Percentiles rank a stretch among this genome's conserved stretches.
phyloP scores from a whole-genome alignment of 73 alveolate species.

The Blepharisma stoltei region DNA sequence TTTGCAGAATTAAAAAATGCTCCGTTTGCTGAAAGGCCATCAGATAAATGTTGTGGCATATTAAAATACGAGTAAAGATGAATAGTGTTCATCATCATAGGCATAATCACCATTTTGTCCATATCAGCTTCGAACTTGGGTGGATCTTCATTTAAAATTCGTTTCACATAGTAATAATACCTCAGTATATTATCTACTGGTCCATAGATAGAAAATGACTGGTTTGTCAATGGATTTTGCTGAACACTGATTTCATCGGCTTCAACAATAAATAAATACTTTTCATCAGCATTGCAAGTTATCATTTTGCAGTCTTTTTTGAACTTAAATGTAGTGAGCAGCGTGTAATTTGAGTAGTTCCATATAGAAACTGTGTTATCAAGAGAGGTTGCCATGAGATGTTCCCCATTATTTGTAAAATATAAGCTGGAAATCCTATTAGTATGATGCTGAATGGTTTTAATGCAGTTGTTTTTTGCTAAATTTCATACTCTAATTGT shows the following conservation, averaged over 20 bases:
- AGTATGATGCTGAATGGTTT: not conserved
- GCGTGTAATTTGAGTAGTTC: not conserved
- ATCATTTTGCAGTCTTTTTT: not conserved
- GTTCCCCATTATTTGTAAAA: not conserved
- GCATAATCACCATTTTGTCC: not conserved
- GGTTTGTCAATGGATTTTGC: not conserved
- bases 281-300: not conserved
- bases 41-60: not conserved
- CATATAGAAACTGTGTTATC: not conserved
- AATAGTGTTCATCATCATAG: not conserved
- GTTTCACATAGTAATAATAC: not conserved
- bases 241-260: not conserved
- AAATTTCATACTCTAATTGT: not conserved
- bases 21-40: not conserved
- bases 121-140: not conserved
- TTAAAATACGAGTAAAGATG: not conserved
- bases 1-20: not conserved
- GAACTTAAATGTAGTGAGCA: not conserved
- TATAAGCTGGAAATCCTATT: not conserved
- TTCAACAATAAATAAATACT: not conserved
- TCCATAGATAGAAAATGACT: not conserved
- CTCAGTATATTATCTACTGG: not conserved
- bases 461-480: not conserved
- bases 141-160: not conserved
- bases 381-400: not conserved